Evolutionary conservation across 371 early-diverging fungal species (phyloP).

Genomic region (Mortierella sp.): DNA sequence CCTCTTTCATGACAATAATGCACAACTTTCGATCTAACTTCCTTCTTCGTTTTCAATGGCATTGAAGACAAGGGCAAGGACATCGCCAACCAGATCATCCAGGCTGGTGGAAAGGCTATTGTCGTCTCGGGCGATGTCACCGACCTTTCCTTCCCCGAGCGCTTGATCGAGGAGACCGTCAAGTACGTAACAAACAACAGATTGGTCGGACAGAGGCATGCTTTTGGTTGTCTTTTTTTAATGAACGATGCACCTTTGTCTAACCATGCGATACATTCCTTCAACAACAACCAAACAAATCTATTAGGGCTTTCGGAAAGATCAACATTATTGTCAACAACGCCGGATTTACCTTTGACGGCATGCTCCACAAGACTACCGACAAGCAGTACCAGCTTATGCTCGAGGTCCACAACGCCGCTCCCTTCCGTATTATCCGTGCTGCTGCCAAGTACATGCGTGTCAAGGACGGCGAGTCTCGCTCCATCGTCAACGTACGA

Average conservation of each 20-base stretch:
- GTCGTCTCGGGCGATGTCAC: constrained; percentile 71
- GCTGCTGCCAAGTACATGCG: constrained; percentile 74
- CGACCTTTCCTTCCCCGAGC: constrained; percentile 69
- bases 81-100: constrained; percentile 74
- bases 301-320: constrained; percentile 71
- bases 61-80: constrained; percentile 66
- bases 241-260: neutral
- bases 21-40: neutral
- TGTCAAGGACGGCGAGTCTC: constrained; percentile 56
- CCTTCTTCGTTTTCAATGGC: neutral
- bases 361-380: constrained; percentile 78
- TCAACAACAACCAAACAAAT: neutral
- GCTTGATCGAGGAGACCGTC: constrained; percentile 70
- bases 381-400: constrained; percentile 80
- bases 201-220: neutral
- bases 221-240: neutral
- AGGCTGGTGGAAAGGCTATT: constrained; percentile 71
- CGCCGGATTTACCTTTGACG: constrained; percentile 79
- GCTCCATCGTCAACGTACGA: constrained; percentile 68
- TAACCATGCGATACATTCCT: neutral
- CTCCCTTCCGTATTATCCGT: constrained; percentile 77
- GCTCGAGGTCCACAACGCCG: constrained; percentile 77
- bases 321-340: constrained; percentile 82
- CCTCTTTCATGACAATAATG: neutral
- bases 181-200: constrained; percentile 51